Base-by-base conservation (phyloP, 345 rosid genomes). In the Arabidopsis arenosa region DNA sequence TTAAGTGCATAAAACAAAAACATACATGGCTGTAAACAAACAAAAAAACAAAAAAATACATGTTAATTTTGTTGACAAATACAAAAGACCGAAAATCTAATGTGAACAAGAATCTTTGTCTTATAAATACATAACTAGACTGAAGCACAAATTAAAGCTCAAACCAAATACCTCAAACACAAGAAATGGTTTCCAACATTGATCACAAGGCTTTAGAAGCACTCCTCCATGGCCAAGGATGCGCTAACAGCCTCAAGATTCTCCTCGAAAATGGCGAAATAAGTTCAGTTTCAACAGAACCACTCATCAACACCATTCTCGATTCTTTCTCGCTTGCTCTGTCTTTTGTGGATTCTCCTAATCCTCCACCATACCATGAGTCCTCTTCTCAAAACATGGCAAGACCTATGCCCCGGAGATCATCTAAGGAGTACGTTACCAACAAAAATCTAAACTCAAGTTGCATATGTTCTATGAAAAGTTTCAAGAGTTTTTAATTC, bases 161-260 rank as follows among this genome's bases (percentile, higher is more conserved):
- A 14, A 45, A 5, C 8, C 3, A 45, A 3, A 7, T 6, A n/a
- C 8, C 9, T 2, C 3, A 47, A 47, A 9, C 11, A 14, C 49
- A 17, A 18, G 18, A 13, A 49, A 48, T 48, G 53, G 3, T 48
- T 48, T 8, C 53, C 1, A 3, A 1, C 30, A 30, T 55, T 2
- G 18, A 30, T 13, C 36, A 73, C 54, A 41, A 64, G 37, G 64
- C 56, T 9, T 12, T 63, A 0, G 47, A 6, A 62, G 65, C 71
- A 4, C 37, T 74, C 0, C 65, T 74, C 26, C 77, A 8, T 21
- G 77, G 77, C 5, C 77, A 74, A 55, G 57, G 15, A 74, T 54
- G 77, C 6, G 77, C 64, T 14, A 33, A 44, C 7, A 33, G 4
- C 39, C 52, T 74, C 5, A 74, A 74, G 57, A 9, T 6, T 11